Evolutionary conservation across 1,284 basidiomycete species (phyloP), one percentile per base, ranked within the genome.

Genomic region (Xerocomus cyaneibrunnescens): DNA sequence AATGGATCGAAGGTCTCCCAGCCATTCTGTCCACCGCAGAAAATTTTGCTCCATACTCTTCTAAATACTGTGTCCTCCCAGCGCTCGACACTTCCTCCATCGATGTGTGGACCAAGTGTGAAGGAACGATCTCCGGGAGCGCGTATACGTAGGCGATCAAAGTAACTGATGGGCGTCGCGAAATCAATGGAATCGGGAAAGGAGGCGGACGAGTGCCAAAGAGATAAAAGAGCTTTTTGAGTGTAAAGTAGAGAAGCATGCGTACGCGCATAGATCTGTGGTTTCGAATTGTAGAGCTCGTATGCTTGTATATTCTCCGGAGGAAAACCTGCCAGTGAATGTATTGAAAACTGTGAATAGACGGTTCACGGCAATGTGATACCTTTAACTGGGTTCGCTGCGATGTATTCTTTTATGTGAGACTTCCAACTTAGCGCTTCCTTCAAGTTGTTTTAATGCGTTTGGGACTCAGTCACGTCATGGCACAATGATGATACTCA

Each of bases 41-140:
- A 64, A 44, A 92, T 84, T 13, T 71, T 61, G 4, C 57, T 39
- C 67, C 83, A 92, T 21, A 82, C 83, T 1, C 59, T 62, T n/a
- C 84, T 72, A 62, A 84, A 88, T 1, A 65, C 70, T 0, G 73
- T 68, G 64, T 92, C 89, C 66, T 92, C 89, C 89, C 90, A 92
- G 0, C 87, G 71, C 68, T 93, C 89, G 7, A 91, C 72, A 5
- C 81, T 78, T 0, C 89, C 89, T 0, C 85, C 85, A 62, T 93
- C 90, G 42, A 89, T 76, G 61, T 93, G 89, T 5, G 89, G 83
- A 0, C 85, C 87, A 4, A 92, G 71, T 0, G 74, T 70, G 56
- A 82, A 81, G 37, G 76, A 74, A 8, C 74, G 68, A 57, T 89
- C 88, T 0, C 90, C 89, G 0, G 89, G 88, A 30, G 77, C 76